phyloP scores from a whole-genome alignment of 352 stramenopile genomes.

The Vaucheria bursata region DNA sequence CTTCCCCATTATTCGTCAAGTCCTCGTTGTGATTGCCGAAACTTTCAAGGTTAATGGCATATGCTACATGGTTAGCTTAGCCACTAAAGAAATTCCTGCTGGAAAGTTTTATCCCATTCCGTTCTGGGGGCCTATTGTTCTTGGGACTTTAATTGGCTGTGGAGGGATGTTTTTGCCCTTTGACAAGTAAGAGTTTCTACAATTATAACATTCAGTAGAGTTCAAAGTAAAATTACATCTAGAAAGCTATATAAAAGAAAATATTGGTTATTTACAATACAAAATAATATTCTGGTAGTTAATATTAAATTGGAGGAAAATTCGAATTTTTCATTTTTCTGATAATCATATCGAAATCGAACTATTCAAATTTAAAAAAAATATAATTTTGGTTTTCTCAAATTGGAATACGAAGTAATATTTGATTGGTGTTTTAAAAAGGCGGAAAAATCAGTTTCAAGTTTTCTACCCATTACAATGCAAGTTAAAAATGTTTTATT shows the following conservation, averaged over 20 bases:
- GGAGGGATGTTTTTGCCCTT: slow-evolving; percentile 43
- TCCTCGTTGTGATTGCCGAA: slow-evolving; percentile 25
- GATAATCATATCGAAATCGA: not conserved
- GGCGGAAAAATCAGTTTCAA: no score
- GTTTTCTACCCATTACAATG: no score
- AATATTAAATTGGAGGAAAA: not conserved
- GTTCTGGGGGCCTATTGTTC: slow-evolving; percentile 39
- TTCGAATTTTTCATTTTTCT: not conserved
- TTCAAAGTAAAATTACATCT: not conserved
- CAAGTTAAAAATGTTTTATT: no score
- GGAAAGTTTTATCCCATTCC: slow-evolving; percentile 49
- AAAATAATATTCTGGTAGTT: not conserved
- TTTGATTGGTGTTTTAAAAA: no score
- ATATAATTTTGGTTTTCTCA: no score
- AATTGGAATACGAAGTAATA: no score
- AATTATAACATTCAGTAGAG: no score
- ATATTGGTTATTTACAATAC: not conserved
- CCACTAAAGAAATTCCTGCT: slow-evolving; percentile 10
- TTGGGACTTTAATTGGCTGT: slow-evolving; percentile 40
- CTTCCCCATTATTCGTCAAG: slow-evolving; percentile 26
- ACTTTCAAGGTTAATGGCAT: slow-evolving; percentile 31
- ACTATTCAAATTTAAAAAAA: not conserved
- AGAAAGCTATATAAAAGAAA: not conserved
- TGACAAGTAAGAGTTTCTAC: slow-evolving; percentile 21
- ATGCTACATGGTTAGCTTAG: slow-evolving; percentile 21